Percentiles rank a stretch among this genome's conserved stretches.
phyloP scores from a whole-genome alignment of 805 yeast genomes.

The Candida nemodendra region DNA sequence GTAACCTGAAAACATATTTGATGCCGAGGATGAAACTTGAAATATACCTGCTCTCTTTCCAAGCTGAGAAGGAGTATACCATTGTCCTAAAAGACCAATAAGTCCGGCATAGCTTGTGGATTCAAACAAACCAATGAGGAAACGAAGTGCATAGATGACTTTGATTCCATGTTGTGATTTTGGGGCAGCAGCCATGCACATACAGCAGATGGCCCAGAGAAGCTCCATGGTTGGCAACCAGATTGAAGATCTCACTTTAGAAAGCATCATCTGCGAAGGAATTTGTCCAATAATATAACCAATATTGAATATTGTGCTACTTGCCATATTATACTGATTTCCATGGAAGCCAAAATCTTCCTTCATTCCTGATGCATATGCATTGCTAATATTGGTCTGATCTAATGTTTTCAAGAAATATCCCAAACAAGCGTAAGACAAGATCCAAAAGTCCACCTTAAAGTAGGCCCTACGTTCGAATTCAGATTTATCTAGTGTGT shows the following conservation, averaged over 20 bases:
- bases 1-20: slow-evolving; percentile 58
- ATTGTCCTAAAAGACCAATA: slow-evolving; percentile 57
- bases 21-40: slow-evolving; percentile 60
- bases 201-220: slow-evolving; percentile 20
- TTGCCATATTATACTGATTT: slow-evolving; percentile 8
- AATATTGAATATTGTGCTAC: slow-evolving; percentile 6
- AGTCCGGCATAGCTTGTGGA: slow-evolving; percentile 61
- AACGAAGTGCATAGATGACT: slow-evolving; percentile 56
- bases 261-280: slow-evolving; percentile 46
- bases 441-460: slow-evolving; percentile 28
- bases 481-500: slow-evolving; percentile 34
- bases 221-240: slow-evolving; percentile 20
- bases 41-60: slow-evolving; percentile 59
- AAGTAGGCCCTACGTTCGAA: slow-evolving; percentile 43
- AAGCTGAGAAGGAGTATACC: slow-evolving; percentile 54
- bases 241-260: slow-evolving; percentile 10
- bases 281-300: slow-evolving; percentile 60
- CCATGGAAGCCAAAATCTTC: slow-evolving; percentile 33
- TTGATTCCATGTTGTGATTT: slow-evolving; percentile 39
- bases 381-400: slow-evolving; percentile 49
- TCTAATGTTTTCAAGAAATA: slow-evolving; percentile 55
- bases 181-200: slow-evolving; percentile 16
- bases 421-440: slow-evolving; percentile 41
- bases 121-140: slow-evolving; percentile 65
- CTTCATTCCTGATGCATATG: slow-evolving; percentile 62